Evolutionary conservation across 106 monocot genomes (phyloP).

Genomic region (Gastrodia elata): DNA sequence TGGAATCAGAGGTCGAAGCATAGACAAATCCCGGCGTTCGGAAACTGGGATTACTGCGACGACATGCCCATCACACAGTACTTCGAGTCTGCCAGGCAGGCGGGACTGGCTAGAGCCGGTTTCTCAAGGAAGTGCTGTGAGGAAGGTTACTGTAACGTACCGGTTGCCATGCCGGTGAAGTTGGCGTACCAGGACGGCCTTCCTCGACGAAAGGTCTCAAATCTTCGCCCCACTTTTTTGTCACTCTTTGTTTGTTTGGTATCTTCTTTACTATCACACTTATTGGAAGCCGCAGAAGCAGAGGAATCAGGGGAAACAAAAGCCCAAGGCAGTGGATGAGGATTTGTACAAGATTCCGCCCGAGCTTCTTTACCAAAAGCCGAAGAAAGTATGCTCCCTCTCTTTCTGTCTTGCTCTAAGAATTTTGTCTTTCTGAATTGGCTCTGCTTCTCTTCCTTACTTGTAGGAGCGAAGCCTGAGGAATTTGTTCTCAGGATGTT

Average conservation of each 20-base stretch:
- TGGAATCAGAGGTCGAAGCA: slow-evolving; percentile 7
- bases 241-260: background rate
- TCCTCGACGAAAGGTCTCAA: background rate
- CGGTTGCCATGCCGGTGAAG: slow-evolving; percentile 8
- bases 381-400: slow-evolving; percentile 17
- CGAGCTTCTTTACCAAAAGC: slow-evolving; percentile 27
- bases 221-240: background rate
- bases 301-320: slow-evolving; percentile 6
- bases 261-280: too few species aligned
- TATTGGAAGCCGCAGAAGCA: slow-evolving; percentile 1
- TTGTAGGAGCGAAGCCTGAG: slow-evolving; percentile 18
- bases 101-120: slow-evolving; percentile 13
- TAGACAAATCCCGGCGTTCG: slow-evolving; percentile 23
- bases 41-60: slow-evolving; percentile 25
- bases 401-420: too few species aligned
- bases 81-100: slow-evolving; percentile 24
- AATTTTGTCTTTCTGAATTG: background rate
- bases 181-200: background rate
- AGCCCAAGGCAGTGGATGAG: slow-evolving; percentile 31
- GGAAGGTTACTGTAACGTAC: slow-evolving; percentile 15
- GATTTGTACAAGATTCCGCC: slow-evolving; percentile 42
- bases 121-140: background rate
- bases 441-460: background rate
- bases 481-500: slow-evolving; percentile 20
- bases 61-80: slow-evolving; percentile 21